Percentiles rank a stretch among this genome's conserved stretches.
These are phyloP conservation scores for Penicillium parvum DNA, from an alignment of 495 filamentous ascomycete species.

Conservation along the genomic window DNA sequence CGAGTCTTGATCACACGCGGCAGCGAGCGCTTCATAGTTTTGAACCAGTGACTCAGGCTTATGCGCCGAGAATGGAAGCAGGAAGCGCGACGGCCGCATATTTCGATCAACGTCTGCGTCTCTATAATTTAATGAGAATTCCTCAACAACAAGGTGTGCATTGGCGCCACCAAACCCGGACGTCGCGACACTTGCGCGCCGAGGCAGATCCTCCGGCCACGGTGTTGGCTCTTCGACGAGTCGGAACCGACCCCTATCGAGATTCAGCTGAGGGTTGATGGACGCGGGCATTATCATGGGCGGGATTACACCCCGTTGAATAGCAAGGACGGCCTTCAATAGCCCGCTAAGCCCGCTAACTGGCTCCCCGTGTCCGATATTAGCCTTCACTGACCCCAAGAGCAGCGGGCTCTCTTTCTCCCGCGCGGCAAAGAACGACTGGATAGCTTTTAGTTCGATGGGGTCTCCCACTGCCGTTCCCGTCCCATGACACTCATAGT, in stretches of 20 bases:
- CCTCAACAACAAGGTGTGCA: not conserved
- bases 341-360: conserved; percentile 39
- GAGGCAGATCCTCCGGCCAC: not conserved
- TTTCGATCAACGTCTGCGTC: not conserved
- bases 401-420: not conserved
- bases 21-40: not conserved
- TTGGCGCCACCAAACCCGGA: conserved; percentile 1
- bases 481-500: conserved; percentile 4
- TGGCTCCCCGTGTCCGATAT: conserved; percentile 36
- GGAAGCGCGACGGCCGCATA: not conserved
- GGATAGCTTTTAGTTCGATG: not conserved
- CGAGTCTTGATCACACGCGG: not conserved
- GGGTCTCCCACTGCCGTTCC: conserved; percentile 8
- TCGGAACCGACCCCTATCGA: not conserved
- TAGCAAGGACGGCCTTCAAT: conserved; percentile 35
- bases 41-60: not conserved
- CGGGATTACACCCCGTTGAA: conserved; percentile 45
- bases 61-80: not conserved
- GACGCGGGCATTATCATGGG: conserved; percentile 1
- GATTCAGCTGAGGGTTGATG: conserved; percentile 33
- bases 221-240: not conserved
- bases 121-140: not conserved
- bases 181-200: not conserved
- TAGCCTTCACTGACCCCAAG: not conserved
- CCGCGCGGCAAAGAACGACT: not conserved